Evolutionary conservation across 2,329 filamentous ascomycete species (phyloP), one percentile per base, ranked within the genome.

Genomic region (Teratosphaeria viscida): DNA sequence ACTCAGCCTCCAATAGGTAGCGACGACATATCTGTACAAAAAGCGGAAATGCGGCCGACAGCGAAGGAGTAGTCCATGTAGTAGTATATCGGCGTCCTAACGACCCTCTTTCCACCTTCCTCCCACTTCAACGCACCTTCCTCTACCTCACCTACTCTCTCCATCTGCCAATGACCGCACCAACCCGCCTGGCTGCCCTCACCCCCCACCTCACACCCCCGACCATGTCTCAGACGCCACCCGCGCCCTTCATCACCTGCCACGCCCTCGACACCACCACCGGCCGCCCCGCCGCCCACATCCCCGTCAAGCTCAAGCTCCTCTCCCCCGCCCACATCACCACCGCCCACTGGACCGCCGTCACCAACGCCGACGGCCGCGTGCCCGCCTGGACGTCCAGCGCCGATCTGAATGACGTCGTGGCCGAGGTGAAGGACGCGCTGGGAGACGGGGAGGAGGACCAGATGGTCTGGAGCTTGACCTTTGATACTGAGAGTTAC

Each of bases 191-290:
- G 7, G 23, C 7, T 6, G 3, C 16, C 53, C 53, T 39, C 23
- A 49, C n/a, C 23, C 12, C 39, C 56, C 32, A 27, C 39, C 16
- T 34, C 0, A 14, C 27, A 12, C 5, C 16, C 39, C 3, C 23
- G 6, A 52, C 37, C 29, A 66, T 67, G 66, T 61, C 67, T 47
- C 52, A 62, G 56, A 2, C 43, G 19, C 67, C 66, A 72, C 79
- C 72, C 65, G 23, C 23, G 23, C 79, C 72, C 65, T 84, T 83
- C 70, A 92, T 94, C 70, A 92, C 89, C 73, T 92, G 89, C 79
- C 89, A 94, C 79, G 83, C 92, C 74, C 88, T 94, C 72, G 88
- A 94, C 79, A 92, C 89, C 11, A 82, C 85, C n/a, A 77, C 82
- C 62, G 89, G 89, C 69, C 81, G 81, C 60, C 89, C 89, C 26